Percentiles rank a stretch among this genome's conserved stretches.
Conservation (phyloP, 768 basidiomycete genomes). For the Boletus sp. region DNA sequence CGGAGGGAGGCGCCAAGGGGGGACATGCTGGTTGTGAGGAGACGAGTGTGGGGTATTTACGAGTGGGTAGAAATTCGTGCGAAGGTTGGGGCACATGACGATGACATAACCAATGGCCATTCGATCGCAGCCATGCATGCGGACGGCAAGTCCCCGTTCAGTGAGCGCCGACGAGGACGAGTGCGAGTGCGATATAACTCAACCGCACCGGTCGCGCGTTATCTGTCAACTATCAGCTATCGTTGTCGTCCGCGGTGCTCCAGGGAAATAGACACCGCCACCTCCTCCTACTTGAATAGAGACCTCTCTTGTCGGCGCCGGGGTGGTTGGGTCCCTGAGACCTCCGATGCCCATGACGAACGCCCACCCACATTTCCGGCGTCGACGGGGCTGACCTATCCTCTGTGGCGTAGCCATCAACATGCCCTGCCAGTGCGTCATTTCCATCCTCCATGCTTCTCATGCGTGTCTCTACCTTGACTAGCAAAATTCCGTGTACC, state of each 20-base stretch:
- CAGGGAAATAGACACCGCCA: not conserved
- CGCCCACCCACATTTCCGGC: constrained; percentile 20
- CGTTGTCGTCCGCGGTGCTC: constrained; percentile 4
- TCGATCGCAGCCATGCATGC: not conserved
- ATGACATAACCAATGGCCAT: constrained; percentile 27
- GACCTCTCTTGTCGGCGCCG: constrained; percentile 9
- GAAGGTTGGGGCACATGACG: constrained; percentile 20
- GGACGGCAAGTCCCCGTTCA: not conserved
- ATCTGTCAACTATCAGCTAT: not conserved
- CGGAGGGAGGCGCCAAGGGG: not conserved
- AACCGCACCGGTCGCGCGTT: too few relatives aligned
- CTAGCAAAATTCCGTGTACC: constrained; percentile 3
- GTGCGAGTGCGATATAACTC: too few relatives aligned
- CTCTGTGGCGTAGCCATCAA: not conserved
- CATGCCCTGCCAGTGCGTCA: constrained; percentile 1
- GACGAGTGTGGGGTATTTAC: constrained; percentile 1
- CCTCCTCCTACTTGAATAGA: not conserved
- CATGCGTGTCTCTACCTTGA: constrained; percentile 1
- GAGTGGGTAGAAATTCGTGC: constrained; percentile 9
- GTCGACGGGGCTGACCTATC: constrained; percentile 18
- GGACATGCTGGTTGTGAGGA: constrained; percentile 25
- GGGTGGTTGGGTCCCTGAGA: constrained; percentile 4
- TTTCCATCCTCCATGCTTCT: constrained; percentile 10
- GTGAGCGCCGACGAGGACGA: not conserved
- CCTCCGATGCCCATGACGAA: constrained; percentile 2